Evolutionary conservation across 495 filamentous ascomycete species (phyloP).

Genomic region (Penicillium coffeae): DNA sequence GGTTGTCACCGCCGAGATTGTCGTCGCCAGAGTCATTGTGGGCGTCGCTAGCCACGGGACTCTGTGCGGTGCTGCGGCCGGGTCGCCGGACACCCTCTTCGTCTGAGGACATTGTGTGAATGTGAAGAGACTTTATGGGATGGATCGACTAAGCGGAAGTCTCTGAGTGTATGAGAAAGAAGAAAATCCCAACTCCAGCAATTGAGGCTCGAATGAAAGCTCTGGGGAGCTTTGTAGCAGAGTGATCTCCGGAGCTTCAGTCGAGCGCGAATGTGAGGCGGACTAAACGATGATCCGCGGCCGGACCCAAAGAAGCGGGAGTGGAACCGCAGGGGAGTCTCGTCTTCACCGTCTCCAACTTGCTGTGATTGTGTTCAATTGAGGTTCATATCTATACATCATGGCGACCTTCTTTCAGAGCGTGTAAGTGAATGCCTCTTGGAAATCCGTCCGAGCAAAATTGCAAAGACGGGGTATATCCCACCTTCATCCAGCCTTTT

Average conservation of each 20-base stretch:
- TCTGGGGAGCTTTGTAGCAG: no score
- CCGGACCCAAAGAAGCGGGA: constrained; percentile 9
- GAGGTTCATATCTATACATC: constrained; percentile 1
- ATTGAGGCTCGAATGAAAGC: no score
- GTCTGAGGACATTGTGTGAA: constrained; percentile 37
- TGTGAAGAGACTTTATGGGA: neutral
- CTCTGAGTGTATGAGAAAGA: neutral
- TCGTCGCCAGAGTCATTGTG: constrained; percentile 17
- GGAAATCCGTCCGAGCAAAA: neutral
- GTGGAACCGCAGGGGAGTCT: constrained; percentile 8
- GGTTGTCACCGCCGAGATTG: constrained; percentile 31
- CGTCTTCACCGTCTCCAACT: constrained; percentile 16
- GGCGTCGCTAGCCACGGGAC: constrained; percentile 29
- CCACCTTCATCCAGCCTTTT: neutral
- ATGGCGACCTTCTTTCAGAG: constrained; percentile 80
- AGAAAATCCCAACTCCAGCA: no score
- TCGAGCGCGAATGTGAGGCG: constrained; percentile 5
- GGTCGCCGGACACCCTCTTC: constrained; percentile 43
- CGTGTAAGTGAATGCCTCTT: constrained; percentile 60
- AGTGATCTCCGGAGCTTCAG: no score
- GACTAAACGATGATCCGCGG: constrained; percentile 14
- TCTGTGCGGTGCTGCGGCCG: constrained; percentile 30
- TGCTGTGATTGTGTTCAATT: constrained; percentile 4
- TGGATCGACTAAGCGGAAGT: neutral
- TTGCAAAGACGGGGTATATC: neutral